Percentiles rank a stretch among this genome's conserved stretches.
Evolutionary conservation across 345 rosid genomes (phyloP).

Genomic region (Carallia brachiata): DNA sequence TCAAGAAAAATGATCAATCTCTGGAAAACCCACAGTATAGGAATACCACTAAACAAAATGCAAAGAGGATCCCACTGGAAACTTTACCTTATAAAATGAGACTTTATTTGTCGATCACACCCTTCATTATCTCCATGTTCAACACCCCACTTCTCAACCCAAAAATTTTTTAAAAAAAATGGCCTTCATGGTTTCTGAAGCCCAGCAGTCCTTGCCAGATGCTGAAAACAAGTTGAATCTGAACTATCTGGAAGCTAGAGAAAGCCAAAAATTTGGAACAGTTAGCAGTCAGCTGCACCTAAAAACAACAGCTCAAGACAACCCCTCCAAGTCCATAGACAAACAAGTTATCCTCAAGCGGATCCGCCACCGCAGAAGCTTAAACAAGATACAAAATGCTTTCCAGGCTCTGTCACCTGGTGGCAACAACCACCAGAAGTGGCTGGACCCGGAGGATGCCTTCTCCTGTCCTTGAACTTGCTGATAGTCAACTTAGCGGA

Average conservation of each 20-base stretch:
- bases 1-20: too few relatives aligned
- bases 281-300: constrained; percentile 37
- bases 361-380: constrained; percentile 39
- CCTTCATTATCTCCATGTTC: background rate
- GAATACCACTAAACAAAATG: background rate
- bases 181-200: constrained; percentile 11
- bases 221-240: constrained; percentile 2
- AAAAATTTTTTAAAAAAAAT: background rate
- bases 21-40: constrained; percentile 18
- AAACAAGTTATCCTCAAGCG: constrained; percentile 42
- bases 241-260: constrained; percentile 20
- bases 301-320: constrained; percentile 24
- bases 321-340: constrained; percentile 23
- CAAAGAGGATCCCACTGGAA: constrained; percentile 4
- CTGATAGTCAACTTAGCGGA: too few relatives aligned
- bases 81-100: too few relatives aligned
- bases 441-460: constrained; percentile 36
- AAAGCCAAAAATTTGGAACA: background rate
- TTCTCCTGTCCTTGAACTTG: constrained; percentile 40
- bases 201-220: constrained; percentile 12
- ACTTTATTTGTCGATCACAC: too few relatives aligned
- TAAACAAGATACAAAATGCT: constrained; percentile 32
- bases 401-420: constrained; percentile 23
- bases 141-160: background rate
- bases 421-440: constrained; percentile 10